phyloP scores from a whole-genome alignment of 1,284 basidiomycete genomes.

The Marasmius oreades region DNA sequence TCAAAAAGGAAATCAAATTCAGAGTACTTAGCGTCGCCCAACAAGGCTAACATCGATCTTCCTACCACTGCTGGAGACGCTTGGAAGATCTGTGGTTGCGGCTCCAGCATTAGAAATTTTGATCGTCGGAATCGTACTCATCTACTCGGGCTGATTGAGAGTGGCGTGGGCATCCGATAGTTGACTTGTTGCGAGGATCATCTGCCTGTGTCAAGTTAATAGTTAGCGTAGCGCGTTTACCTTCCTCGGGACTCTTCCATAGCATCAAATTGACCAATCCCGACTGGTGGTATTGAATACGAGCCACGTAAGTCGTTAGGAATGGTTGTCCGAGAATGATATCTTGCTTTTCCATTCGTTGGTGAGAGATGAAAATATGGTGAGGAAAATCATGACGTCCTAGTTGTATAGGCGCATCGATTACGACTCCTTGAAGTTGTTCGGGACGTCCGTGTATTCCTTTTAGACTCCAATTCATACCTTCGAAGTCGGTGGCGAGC shows the following conservation, averaged over 20 bases:
- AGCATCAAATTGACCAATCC: conserved; percentile 15
- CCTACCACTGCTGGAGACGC: conserved; percentile 13
- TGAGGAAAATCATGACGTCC: conserved; percentile 24
- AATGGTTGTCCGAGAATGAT: conserved; percentile 29
- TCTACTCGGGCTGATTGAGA: too few species aligned
- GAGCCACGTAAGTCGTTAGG: conserved; percentile 22
- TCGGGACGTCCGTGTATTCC: conserved; percentile 24
- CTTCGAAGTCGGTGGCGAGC: conserved; percentile 22
- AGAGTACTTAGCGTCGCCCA: conserved; percentile 14
- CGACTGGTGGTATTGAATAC: conserved; percentile 18
- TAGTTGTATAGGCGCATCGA: conserved; percentile 19
- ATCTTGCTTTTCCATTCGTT: conserved; percentile 16
- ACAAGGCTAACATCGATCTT: conserved; percentile 15
- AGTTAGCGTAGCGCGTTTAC: background rate
- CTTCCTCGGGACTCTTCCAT: conserved; percentile 19
- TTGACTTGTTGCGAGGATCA: conserved; percentile 10
- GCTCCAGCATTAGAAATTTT: conserved; percentile 12
- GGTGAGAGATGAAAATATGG: conserved; percentile 24
- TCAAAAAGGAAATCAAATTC: conserved; percentile 15
- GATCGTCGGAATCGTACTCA: background rate
- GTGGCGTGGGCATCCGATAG: background rate
- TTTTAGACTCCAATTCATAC: conserved; percentile 24
- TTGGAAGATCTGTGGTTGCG: conserved; percentile 9
- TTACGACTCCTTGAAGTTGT: conserved; percentile 18
- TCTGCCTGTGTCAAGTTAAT: conserved; percentile 14